Conservation (phyloP, 2,329 filamentous ascomycete genomes). For the Ophiostoma tasmaniense region DNA sequence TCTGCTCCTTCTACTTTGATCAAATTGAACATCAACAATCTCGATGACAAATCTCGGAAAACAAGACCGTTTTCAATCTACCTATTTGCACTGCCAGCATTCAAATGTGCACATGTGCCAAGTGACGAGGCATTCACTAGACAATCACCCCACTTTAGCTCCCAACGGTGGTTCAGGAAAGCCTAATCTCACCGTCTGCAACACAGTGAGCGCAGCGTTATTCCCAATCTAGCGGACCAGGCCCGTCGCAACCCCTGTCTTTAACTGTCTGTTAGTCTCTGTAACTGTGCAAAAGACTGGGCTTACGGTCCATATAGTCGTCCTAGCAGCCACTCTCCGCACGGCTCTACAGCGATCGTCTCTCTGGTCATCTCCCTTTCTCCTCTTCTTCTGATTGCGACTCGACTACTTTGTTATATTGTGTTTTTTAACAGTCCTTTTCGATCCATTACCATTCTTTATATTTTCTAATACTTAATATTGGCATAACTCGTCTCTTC, state of each 20-base stretch:
- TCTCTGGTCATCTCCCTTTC: not conserved
- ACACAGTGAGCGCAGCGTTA: not conserved
- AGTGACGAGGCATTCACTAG: not conserved
- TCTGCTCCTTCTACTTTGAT: not conserved
- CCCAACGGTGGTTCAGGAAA: not conserved
- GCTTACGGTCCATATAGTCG: not conserved
- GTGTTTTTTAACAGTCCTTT: not conserved
- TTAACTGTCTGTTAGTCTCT: not conserved
- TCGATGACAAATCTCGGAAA: not conserved
- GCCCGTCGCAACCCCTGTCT: not conserved
- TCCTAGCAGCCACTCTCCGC: not conserved
- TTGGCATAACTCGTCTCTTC: not conserved
- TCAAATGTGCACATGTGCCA: not conserved
- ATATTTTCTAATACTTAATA: not conserved
- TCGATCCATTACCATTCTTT: not conserved
- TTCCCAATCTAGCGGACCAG: not conserved
- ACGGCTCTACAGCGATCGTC: not conserved
- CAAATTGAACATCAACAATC: not conserved
- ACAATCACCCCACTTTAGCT: not conserved
- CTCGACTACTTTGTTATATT: not conserved
- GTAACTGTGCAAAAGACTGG: not conserved
- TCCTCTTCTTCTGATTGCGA: constrained; percentile 1
- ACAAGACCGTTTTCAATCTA: not conserved
- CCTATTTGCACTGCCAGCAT: not conserved
- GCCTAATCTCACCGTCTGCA: not conserved